Conservation (phyloP, 306 rosid genomes). For the Vachellia collinsii region DNA sequence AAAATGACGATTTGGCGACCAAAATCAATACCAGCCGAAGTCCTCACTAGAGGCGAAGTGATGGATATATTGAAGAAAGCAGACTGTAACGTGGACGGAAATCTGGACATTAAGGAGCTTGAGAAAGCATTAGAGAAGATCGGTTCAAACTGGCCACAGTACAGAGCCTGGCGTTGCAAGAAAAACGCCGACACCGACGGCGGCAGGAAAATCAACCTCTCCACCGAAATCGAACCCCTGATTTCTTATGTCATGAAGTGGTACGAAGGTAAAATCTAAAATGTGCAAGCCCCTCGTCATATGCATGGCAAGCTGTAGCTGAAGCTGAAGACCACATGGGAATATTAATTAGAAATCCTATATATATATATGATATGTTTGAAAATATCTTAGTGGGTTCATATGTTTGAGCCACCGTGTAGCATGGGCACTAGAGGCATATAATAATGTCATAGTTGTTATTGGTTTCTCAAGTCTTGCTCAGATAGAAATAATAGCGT, state of each 20-base stretch:
- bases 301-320: no score
- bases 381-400: no score
- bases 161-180: background rate
- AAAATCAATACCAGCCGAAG: no score
- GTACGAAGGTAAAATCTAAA: background rate
- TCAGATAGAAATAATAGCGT: no score
- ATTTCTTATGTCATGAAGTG: background rate
- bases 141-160: background rate
- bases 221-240: background rate
- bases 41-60: background rate
- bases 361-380: no score
- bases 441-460: no score
- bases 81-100: background rate
- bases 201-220: constrained; percentile 10
- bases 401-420: no score
- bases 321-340: no score
- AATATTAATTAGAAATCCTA: no score
- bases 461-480: no score
- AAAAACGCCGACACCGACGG: background rate
- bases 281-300: background rate
- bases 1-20: no score
- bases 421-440: no score
- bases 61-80: background rate
- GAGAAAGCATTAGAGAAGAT: constrained; percentile 14
- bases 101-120: constrained; percentile 13